phyloP scores from a whole-genome alignment of 495 filamentous ascomycete genomes.

The Podospora conica region DNA sequence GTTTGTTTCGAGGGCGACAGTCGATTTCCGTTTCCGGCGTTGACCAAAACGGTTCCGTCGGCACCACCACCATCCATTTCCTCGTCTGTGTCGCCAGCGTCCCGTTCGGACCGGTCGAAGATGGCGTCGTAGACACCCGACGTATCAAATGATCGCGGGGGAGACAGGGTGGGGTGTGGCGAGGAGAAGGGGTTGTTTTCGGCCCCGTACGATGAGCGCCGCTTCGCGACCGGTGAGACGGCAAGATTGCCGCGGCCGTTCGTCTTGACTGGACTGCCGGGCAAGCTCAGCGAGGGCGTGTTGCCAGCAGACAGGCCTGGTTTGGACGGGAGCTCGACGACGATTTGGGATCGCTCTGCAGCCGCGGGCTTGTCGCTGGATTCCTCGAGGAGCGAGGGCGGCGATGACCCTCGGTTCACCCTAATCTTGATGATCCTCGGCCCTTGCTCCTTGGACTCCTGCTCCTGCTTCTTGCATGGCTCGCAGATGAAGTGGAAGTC shows the following conservation, averaged over 20 bases:
- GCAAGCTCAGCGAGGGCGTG: conserved; percentile 1
- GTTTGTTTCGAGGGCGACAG: conserved; percentile 28
- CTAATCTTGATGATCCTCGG: conserved; percentile 63
- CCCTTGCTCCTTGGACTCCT: conserved; percentile 30
- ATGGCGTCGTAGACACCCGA: conserved; percentile 37
- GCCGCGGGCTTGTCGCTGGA: neutral
- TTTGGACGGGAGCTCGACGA: conserved; percentile 17
- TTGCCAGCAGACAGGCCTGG: neutral
- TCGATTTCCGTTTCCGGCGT: conserved; percentile 26
- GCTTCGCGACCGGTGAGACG: neutral
- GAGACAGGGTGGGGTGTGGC: conserved; percentile 37
- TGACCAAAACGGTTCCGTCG: conserved; percentile 16
- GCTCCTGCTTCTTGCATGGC: conserved; percentile 56
- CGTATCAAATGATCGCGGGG: conserved; percentile 36
- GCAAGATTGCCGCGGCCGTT: neutral
- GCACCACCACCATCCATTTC: neutral
- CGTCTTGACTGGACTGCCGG: conserved; percentile 2
- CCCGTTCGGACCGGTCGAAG: conserved; percentile 23
- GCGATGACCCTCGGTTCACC: conserved; percentile 49
- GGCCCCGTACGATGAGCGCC: conserved; percentile 4
- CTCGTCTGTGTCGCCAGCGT: neutral
- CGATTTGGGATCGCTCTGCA: conserved; percentile 5
- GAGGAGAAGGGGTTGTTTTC: conserved; percentile 38
- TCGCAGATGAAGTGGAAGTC: conserved; percentile 87
- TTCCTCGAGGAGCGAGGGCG: conserved; percentile 4